A percentile compares a stretch with the other conserved stretches of the same genome.
These are phyloP conservation scores for Populus tomentosa DNA, from an alignment of 441 rosid genomes.

Conservation along the genomic window DNA sequence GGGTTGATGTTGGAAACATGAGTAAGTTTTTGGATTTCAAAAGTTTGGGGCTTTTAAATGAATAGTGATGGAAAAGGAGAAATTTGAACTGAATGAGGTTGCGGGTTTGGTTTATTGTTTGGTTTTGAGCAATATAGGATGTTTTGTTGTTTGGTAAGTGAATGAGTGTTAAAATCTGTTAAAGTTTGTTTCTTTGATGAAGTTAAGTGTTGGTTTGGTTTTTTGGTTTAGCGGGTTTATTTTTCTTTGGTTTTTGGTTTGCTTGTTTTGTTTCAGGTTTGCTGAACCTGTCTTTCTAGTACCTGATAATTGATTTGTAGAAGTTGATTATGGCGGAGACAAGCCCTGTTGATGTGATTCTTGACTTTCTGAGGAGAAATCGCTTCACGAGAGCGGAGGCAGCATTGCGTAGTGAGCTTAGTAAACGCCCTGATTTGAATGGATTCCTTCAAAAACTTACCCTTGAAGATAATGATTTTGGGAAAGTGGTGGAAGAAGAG, in stretches of 20 bases:
- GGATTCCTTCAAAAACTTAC: constrained; percentile 61
- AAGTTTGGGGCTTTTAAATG: background rate
- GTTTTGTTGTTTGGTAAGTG: background rate
- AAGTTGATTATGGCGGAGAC: constrained; percentile 56
- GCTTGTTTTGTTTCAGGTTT: constrained; percentile 29
- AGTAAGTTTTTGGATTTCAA: background rate
- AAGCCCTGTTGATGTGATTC: constrained; percentile 59
- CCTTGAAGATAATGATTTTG: constrained; percentile 47
- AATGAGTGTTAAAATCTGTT: background rate
- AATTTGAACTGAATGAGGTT: background rate
- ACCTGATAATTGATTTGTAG: constrained; percentile 17
- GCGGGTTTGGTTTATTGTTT: background rate
- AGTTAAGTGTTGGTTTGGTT: background rate
- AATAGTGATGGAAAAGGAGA: no score
- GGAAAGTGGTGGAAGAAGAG: constrained; percentile 37
- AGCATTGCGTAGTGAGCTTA: constrained; percentile 78
- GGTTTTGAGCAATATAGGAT: background rate
- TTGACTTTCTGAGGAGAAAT: constrained; percentile 71
- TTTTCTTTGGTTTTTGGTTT: background rate
- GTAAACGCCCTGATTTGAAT: constrained; percentile 62
- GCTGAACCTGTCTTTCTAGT: constrained; percentile 22
- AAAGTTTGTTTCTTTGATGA: background rate
- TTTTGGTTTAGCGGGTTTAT: background rate
- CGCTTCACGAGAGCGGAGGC: constrained; percentile 85
- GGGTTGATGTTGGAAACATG: background rate